Conservation (phyloP, 108 stramenopile genomes). For the Nitzschia sp. region DNA sequence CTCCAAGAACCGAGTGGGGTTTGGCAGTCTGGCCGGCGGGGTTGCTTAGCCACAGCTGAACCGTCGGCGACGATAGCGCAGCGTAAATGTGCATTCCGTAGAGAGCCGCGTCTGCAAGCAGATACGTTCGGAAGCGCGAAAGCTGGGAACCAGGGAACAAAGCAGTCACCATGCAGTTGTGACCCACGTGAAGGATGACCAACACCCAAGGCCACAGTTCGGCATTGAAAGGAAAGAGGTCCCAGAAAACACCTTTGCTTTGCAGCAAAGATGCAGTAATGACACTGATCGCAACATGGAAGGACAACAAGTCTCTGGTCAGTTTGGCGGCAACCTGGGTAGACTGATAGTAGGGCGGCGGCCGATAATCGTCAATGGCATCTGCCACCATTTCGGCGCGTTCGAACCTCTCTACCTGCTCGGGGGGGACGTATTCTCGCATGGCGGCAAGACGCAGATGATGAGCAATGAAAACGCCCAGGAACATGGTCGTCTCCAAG, state of each 20-base stretch:
- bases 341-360: constrained; percentile 1
- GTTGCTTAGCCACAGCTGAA: neutral
- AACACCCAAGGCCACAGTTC: constrained; percentile 1
- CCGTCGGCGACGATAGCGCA: neutral
- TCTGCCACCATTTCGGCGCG: neutral
- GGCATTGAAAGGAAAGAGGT: constrained; percentile 1
- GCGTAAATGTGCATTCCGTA: constrained; percentile 3
- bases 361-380: neutral
- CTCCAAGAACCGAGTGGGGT: neutral
- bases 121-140: neutral
- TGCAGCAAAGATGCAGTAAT: constrained; percentile 1
- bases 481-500: constrained; percentile 1
- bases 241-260: neutral
- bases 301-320: neutral
- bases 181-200: neutral
- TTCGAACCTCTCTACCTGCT: neutral
- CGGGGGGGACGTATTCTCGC: neutral
- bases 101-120: neutral
- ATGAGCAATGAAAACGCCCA: constrained; percentile 1
- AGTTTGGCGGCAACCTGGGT: constrained; percentile 1
- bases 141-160: constrained; percentile 1
- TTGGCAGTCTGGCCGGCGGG: neutral
- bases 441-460: neutral
- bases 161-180: constrained; percentile 5
- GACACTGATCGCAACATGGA: constrained; percentile 1